Evolutionary conservation across 1,284 basidiomycete genomes (phyloP).

Genomic region (Inonotus hispidus): DNA sequence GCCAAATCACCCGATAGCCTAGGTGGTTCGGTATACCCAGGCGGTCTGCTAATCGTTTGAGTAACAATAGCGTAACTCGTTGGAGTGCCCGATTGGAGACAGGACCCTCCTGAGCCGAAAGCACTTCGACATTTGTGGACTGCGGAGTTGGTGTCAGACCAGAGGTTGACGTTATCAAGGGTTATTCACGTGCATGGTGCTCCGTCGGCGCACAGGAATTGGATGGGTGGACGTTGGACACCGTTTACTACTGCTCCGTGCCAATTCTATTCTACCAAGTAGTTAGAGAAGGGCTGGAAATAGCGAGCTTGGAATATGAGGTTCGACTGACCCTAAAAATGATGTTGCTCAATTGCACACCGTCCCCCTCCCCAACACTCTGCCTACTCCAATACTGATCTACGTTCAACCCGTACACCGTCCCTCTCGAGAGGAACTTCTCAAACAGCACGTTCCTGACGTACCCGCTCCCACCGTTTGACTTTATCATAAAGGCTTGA

Average conservation of each 20-base stretch:
- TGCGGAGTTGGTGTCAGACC: constrained; percentile 27
- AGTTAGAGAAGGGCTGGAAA: background rate
- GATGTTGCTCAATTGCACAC: constrained; percentile 28
- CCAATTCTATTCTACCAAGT: constrained; percentile 26
- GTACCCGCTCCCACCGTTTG: constrained; percentile 30
- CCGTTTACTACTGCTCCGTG: constrained; percentile 30
- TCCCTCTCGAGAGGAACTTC: constrained; percentile 30
- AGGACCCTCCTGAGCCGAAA: constrained; percentile 30
- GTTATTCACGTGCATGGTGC: constrained; percentile 31
- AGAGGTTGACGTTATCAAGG: constrained; percentile 30
- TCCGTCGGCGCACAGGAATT: constrained; percentile 30
- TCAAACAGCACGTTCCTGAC: constrained; percentile 32
- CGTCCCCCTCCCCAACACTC: constrained; percentile 23
- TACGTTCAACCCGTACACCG: constrained; percentile 32
- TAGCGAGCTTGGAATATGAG: constrained; percentile 23
- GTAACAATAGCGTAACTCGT: constrained; percentile 26
- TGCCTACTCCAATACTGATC: constrained; percentile 28
- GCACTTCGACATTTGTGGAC: constrained; percentile 30
- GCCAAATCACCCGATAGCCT: constrained; percentile 29
- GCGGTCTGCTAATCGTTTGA: constrained; percentile 22
- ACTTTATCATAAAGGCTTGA: constrained; percentile 35
- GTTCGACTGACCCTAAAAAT: constrained; percentile 23
- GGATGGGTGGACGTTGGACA: constrained; percentile 28
- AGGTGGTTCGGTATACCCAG: constrained; percentile 27
- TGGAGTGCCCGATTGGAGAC: constrained; percentile 24